Evolutionary conservation across 2,329 filamentous ascomycete genomes (phyloP).

Genomic region (Talaromyces sp.): DNA sequence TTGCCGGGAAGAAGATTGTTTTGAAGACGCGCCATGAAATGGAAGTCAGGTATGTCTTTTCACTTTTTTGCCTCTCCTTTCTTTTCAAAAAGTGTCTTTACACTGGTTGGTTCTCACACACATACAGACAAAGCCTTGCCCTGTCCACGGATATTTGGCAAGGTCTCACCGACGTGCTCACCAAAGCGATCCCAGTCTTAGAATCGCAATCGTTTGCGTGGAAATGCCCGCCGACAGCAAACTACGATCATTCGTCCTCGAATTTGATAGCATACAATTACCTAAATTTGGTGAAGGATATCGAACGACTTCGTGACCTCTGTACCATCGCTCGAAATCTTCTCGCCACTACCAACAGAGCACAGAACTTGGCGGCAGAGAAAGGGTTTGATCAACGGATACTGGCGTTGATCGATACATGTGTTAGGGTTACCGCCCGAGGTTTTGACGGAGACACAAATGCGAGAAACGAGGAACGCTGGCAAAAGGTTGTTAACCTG

Average conservation of each 20-base stretch:
- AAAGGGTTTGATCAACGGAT: constrained; percentile 57
- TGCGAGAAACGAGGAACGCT: constrained; percentile 57
- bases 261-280: constrained; percentile 58
- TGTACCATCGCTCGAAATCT: constrained; percentile 59
- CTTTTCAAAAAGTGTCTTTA: neutral
- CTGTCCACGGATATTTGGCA: constrained; percentile 55
- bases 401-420: constrained; percentile 57
- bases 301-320: constrained; percentile 58
- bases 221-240: constrained; percentile 51
- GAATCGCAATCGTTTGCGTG: constrained; percentile 58
- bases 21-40: constrained; percentile 53
- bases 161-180: constrained; percentile 53
- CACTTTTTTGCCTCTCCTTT: neutral
- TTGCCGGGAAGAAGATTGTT: constrained; percentile 56
- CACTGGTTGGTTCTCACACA: neutral
- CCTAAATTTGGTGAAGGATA: constrained; percentile 54
- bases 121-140: constrained; percentile 50
- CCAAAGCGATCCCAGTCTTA: constrained; percentile 56
- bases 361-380: constrained; percentile 59
- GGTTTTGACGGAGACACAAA: constrained; percentile 61
- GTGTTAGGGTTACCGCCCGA: constrained; percentile 58
- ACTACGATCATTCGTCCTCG: constrained; percentile 55
- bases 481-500: constrained; percentile 60
- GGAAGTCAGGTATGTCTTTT: constrained; percentile 43
- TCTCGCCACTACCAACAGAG: constrained; percentile 55